Evolutionary conservation across 192 early-diverging fungal genomes (phyloP).

Genomic region (Powellomyces hirtus): DNA sequence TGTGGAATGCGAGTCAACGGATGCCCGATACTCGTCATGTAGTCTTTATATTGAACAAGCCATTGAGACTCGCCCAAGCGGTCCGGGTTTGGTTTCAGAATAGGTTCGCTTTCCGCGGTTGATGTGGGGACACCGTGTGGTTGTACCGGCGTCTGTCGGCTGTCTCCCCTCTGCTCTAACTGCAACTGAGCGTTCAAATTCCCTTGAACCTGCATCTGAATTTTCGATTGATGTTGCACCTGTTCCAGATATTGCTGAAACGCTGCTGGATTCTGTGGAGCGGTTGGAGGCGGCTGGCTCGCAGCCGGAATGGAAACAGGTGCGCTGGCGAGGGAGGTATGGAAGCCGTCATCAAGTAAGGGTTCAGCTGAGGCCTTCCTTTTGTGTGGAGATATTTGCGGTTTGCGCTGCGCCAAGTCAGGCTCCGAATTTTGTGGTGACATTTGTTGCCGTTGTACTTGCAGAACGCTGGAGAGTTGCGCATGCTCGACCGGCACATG

Average conservation of each 20-base stretch:
- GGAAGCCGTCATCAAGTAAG: background rate
- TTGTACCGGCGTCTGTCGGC: background rate
- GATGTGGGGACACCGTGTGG: background rate
- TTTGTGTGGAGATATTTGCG: background rate
- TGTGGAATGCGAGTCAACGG: slow-evolving; percentile 8
- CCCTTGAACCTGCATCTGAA: background rate
- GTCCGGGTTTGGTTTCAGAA: background rate
- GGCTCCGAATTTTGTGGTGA: background rate
- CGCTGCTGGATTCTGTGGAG: background rate
- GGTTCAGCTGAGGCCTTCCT: background rate
- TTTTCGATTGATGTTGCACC: slow-evolving; percentile 3
- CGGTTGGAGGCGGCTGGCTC: background rate
- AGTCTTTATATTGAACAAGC: background rate
- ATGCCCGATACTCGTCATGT: background rate
- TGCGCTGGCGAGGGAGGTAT: background rate
- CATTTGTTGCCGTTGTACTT: background rate
- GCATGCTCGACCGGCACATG: background rate
- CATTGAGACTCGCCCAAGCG: background rate
- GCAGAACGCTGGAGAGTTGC: background rate
- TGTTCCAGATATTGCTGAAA: slow-evolving; percentile 7
- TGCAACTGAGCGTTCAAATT: background rate
- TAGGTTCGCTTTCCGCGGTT: background rate
- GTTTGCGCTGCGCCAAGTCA: background rate
- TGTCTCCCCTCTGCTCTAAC: background rate
- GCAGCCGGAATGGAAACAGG: background rate